phyloP scores from a whole-genome alignment of 179 eudicot species.

The Beta macrorhiza region DNA sequence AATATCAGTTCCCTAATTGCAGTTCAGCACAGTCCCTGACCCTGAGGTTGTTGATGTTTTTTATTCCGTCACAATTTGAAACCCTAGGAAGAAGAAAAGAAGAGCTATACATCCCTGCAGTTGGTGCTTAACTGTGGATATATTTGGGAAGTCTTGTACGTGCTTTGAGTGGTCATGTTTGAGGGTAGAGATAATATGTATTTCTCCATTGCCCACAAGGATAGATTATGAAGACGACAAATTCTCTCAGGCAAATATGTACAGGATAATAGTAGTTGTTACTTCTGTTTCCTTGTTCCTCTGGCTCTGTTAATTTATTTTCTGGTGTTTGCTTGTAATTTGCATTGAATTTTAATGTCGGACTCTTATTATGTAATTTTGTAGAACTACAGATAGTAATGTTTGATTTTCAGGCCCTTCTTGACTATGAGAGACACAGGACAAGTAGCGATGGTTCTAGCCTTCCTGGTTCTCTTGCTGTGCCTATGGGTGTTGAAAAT shows the following conservation, averaged over 20 bases:
- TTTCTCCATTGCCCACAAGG: background rate
- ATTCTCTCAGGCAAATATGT: background rate
- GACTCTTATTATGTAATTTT: background rate
- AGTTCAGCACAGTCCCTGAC: too few relatives aligned
- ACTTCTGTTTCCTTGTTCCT: background rate
- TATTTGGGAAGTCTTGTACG: background rate
- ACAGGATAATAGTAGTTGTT: background rate
- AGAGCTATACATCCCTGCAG: background rate
- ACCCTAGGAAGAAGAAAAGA: background rate
- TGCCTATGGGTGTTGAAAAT: constrained; percentile 35
- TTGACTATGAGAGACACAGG: constrained; percentile 47
- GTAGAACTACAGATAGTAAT: constrained; percentile 11
- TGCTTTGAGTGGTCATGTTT: background rate
- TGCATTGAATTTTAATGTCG: background rate
- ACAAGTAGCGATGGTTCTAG: constrained; percentile 33
- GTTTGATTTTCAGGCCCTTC: constrained; percentile 40
- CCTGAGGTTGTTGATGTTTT: background rate
- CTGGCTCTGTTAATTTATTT: background rate
- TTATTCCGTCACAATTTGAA: background rate
- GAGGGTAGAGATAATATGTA: background rate
- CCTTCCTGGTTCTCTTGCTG: constrained; percentile 35
- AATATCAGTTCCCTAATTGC: too few relatives aligned
- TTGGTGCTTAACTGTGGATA: background rate
- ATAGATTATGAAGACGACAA: background rate
- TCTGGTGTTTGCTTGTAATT: constrained; percentile 8